Base-by-base conservation (phyloP, 805 yeast species). In the Ogataea pilisensis region DNA sequence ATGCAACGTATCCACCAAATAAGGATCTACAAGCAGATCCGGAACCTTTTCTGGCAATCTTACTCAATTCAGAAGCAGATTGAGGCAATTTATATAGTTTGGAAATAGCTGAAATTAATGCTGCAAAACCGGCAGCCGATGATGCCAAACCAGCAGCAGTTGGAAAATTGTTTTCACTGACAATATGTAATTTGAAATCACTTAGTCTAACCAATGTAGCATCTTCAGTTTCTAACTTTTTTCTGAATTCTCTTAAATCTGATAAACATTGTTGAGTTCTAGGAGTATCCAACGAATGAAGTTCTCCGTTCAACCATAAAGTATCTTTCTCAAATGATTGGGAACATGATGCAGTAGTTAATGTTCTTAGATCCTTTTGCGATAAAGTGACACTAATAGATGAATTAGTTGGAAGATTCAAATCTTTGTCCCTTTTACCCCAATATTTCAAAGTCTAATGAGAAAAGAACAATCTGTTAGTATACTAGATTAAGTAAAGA, bases 61-160 rank as follows among this genome's bases (percentile, higher is more conserved):
- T 84, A 49, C 96, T 86, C 48, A 93, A 75, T 57, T 89, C 96
- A 18, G 93, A 84, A 57, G 76, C 72, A 45, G 84, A 76, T 57
- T 85, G 85, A n/a, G 96, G 95, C 45, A 93, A 78, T 63, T 85
- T 64, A 68, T 83, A 93, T 44, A 93, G 72, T 57, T 75, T 76
- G 14, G 98, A 89, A 57, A 93, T 78, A n/a, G 96, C 86, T 36
- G 78, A 78, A 18, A 91, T 95, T 46, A 93, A 73, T 8, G 99
- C 99, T 27, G 99, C 96, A 65, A 89, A 91, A 0, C 99, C 99
- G 8, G 99, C 98, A 12, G 99, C 99, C 5, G 95, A 85, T 1
- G 96, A 88, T 0, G 99, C 99, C 53, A 93, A 75, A 2, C 99
- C 99, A 5, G 99, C 99, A 25, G 99, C 99, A 20, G 99, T 93